These are phyloP conservation scores for Debaryomyces hansenii DNA, from an alignment of 805 yeast species.

Conservation along the genomic window DNA sequence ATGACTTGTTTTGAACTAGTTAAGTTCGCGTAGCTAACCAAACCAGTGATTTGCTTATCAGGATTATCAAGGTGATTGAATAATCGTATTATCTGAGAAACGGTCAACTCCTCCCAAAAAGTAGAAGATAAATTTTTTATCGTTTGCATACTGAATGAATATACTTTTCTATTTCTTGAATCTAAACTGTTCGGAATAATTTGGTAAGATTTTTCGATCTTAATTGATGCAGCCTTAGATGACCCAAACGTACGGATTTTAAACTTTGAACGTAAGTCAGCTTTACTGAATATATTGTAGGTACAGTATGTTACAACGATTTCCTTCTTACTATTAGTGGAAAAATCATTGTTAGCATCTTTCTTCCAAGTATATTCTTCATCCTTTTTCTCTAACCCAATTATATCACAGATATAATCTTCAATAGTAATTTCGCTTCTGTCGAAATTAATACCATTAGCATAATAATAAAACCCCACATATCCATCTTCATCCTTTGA, in stretches of 20 bases:
- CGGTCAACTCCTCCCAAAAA: slow-evolving; percentile 64
- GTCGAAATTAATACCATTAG: slow-evolving; percentile 31
- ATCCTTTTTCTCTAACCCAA: slow-evolving; percentile 23
- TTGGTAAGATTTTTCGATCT: slow-evolving; percentile 33
- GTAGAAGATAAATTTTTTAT: slow-evolving; percentile 12
- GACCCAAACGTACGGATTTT: slow-evolving; percentile 27
- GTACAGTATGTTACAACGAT: slow-evolving; percentile 57
- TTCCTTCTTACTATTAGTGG: slow-evolving; percentile 13
- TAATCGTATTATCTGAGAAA: slow-evolving; percentile 56
- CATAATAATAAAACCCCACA: slow-evolving; percentile 39
- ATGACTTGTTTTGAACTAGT: slow-evolving; percentile 20
- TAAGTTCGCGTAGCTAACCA: slow-evolving; percentile 48
- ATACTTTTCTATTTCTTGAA: slow-evolving; percentile 12
- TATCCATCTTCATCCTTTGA: slow-evolving; percentile 37
- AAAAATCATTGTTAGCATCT: slow-evolving; percentile 5
- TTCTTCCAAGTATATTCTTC: slow-evolving; percentile 17
- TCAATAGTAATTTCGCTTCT: slow-evolving; percentile 26
- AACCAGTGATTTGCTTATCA: slow-evolving; percentile 58
- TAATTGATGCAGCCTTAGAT: slow-evolving; percentile 12
- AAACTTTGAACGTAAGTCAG: slow-evolving; percentile 72
- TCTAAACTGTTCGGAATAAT: slow-evolving; percentile 15
- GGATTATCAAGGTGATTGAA: slow-evolving; percentile 53
- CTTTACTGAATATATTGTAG: slow-evolving; percentile 69
- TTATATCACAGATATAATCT: slow-evolving; percentile 22
- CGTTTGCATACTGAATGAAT: slow-evolving; percentile 14